Evolutionary conservation across 805 yeast species (phyloP).

Genomic region (Metschnikowia baotianmanensis): DNA sequence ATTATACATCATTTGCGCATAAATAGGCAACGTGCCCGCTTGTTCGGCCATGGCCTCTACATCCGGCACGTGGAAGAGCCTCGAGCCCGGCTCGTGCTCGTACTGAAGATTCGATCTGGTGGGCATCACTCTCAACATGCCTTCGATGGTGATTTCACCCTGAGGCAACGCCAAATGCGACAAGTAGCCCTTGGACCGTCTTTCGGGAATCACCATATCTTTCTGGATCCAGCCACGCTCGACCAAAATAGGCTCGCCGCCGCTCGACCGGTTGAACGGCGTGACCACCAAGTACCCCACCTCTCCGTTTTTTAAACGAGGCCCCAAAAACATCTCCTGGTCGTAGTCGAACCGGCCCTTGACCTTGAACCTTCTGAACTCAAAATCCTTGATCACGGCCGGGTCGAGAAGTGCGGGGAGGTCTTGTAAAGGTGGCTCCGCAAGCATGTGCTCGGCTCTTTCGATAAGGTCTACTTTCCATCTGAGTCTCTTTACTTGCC

Average conservation of each 20-base stretch:
- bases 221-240: constrained; percentile 92
- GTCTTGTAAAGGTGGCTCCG: constrained; percentile 62
- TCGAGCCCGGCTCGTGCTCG: constrained; percentile 62
- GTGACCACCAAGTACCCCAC: constrained; percentile 79
- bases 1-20: constrained; percentile 71
- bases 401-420: constrained; percentile 68
- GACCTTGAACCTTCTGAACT: constrained; percentile 74
- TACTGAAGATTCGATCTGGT: constrained; percentile 65
- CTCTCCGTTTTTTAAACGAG: constrained; percentile 64
- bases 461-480: constrained; percentile 90
- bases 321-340: constrained; percentile 90
- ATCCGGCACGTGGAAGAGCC: constrained; percentile 77
- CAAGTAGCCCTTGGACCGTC: constrained; percentile 47
- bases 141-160: constrained; percentile 69
- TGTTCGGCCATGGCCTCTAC: constrained; percentile 74
- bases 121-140: constrained; percentile 68
- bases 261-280: constrained; percentile 73
- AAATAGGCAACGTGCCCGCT: constrained; percentile 67
- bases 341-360: constrained; percentile 80
- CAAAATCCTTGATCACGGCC: constrained; percentile 67
- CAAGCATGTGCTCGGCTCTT: constrained; percentile 75
- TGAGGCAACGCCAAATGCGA: constrained; percentile 70
- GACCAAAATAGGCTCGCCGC: constrained; percentile 74
- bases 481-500: constrained; percentile 83
- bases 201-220: constrained; percentile 55